Evolutionary conservation across 1,139 yeast species (phyloP).

Genomic region (Lodderomyces theae): DNA sequence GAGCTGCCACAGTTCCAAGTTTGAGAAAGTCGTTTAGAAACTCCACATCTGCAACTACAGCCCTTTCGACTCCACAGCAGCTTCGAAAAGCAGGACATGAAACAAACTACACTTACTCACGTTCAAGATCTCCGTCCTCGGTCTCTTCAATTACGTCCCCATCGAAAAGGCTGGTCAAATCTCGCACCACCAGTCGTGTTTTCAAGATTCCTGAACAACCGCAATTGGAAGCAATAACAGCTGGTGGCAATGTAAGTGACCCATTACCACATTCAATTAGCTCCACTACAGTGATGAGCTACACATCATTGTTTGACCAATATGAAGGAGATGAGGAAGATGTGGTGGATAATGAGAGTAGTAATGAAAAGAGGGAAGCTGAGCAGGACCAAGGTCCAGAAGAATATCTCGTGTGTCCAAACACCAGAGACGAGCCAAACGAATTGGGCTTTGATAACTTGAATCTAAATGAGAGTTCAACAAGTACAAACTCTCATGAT

Average conservation of each 20-base stretch:
- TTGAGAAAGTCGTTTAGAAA: neutral
- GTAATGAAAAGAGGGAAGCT: neutral
- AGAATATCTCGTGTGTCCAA: neutral
- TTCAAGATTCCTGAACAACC: constrained; percentile 8
- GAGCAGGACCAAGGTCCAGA: neutral
- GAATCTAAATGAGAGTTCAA: neutral
- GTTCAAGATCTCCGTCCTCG: neutral
- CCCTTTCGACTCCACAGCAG: neutral
- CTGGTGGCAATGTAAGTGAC: constrained; percentile 1
- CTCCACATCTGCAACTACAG: neutral
- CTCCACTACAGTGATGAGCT: constrained; percentile 19
- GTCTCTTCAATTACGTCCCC: neutral
- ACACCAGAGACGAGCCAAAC: neutral
- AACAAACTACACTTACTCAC: constrained; percentile 1
- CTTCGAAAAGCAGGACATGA: neutral
- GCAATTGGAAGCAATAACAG: neutral
- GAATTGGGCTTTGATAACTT: neutral
- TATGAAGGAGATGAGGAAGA: constrained; percentile 16
- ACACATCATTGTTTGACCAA: constrained; percentile 25
- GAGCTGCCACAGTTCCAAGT: neutral
- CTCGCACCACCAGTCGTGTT: constrained; percentile 5
- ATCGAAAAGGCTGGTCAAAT: neutral
- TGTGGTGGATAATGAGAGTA: constrained; percentile 4
- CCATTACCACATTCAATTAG: constrained; percentile 14
- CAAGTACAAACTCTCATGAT: neutral